These are phyloP conservation scores for Aaosphaeria pasadenensis DNA, from an alignment of 2,329 filamentous ascomycete genomes.

Conservation along the genomic window DNA sequence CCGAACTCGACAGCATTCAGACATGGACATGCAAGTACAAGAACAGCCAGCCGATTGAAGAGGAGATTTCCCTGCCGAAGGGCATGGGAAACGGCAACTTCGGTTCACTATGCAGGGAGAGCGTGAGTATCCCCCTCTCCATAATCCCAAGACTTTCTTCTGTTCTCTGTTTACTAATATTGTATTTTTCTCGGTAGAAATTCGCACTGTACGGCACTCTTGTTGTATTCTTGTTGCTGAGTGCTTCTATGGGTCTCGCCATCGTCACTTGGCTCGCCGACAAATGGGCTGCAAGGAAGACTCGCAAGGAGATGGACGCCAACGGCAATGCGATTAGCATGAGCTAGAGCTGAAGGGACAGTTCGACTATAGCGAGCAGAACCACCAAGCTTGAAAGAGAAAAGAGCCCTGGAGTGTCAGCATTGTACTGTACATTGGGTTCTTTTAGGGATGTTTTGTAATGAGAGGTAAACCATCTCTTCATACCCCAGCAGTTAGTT, in stretches of 20 bases:
- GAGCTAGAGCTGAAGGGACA: too few species aligned
- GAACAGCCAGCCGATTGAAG: constrained; percentile 17
- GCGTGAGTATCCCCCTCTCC: constrained; percentile 22
- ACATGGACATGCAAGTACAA: constrained; percentile 41
- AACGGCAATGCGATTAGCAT: constrained; percentile 3
- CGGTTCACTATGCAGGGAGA: constrained; percentile 39
- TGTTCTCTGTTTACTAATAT: neutral
- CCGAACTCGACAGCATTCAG: constrained; percentile 37
- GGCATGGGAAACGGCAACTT: constrained; percentile 37
- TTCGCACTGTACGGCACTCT: constrained; percentile 46
- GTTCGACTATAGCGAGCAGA: too few species aligned
- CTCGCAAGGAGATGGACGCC: constrained; percentile 28
- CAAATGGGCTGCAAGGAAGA: constrained; percentile 32
- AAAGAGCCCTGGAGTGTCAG: too few species aligned
- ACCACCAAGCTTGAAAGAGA: too few species aligned
- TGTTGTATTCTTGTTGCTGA: constrained; percentile 39
- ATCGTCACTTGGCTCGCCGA: constrained; percentile 37
- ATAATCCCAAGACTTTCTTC: neutral
- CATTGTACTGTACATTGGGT: too few species aligned
- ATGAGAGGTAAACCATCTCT: too few species aligned
- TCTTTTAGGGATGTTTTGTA: too few species aligned
- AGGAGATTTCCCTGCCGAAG: constrained; percentile 21
- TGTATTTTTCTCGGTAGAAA: constrained; percentile 19
- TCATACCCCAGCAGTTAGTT: too few species aligned
- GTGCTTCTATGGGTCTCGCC: constrained; percentile 25